Base-by-base conservation (phyloP, 768 basidiomycete species). In the Leccinum barrowsii region DNA sequence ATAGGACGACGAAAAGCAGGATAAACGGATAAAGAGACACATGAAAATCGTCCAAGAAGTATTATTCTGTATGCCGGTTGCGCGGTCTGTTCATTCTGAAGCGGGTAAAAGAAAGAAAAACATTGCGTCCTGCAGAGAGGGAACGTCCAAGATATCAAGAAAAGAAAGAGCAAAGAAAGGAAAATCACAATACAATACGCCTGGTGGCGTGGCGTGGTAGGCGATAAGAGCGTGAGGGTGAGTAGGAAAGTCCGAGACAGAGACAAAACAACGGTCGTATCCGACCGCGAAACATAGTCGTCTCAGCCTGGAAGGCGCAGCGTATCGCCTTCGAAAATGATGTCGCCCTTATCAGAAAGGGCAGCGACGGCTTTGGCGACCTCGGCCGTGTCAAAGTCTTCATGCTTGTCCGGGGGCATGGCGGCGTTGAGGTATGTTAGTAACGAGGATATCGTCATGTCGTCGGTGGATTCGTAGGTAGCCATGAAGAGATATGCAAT, bases 301-400 rank as follows among this genome's bases (percentile, higher is more conserved):
- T 21, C 17, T 64, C 55, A 73, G 21, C 65, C 64, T 7, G 63
- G 59, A 44, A 73, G 70, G 60, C 71, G 71, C 6, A 73, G 60
- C 26, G 68, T 74, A 35, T 85, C 84, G 5, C 83, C 84, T 66
- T 83, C 80, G 49, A 84, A 76, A 26, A 77, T 63, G 7, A 85
- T 72, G 40, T 77, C 71, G 0, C 82, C 81, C 57, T 74, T 74
- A 28, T 81, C 82, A 40, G 79, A 75, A 51, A 84, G 63, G 12
- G 69, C 63, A 1, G 75, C 80, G 13, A 80, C 80, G 4, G 78
- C 78, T 50, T 77, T 76, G 6, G 79, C 79, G 17, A 91, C 87
- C 73, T 91, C 89, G 2, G 79, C 78, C 12, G 87, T 89, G 70
- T 91, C 89, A 60, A 89, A 91, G 62, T 91, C 89, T 74, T 90